Evolutionary conservation across 2,329 filamentous ascomycete genomes (phyloP), one percentile per base, ranked within the genome.

Genomic region (Dothideomycetes sp.): DNA sequence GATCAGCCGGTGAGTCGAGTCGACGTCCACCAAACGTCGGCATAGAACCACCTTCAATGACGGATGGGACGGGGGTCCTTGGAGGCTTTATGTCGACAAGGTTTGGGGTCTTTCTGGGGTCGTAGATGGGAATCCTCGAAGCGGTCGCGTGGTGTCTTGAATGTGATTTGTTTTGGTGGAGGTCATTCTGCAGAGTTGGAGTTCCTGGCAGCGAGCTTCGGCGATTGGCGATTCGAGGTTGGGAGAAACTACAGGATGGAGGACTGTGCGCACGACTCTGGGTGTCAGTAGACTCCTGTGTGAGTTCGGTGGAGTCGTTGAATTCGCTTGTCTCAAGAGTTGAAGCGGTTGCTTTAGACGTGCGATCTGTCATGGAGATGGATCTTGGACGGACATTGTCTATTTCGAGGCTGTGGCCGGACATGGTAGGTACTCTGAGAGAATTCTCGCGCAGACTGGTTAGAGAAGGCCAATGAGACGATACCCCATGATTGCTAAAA

Each of bases 171-270:
- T 27, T 27, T 16, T 41, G 31, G 29, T 34, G 24, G 31, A 32
- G 35, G 33, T 34, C 14, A 30, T 22, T 33, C 14, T 33, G 31
- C 8, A 14, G 40, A 7, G 31, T 40, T 11, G 24, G 35, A 16
- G 19, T 16, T 14, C 35, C 19, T n/a, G 14, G 24, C n/a, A 22
- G 11, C 10, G 35, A 29, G 19, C 17, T 38, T 24, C 27, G 10
- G 22, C 22, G 4, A 30, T 12, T 19, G 43, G 19, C 12, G 38
- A 14, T 36, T 32, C 19, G 22, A 4, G 45, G 51, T 22, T 46
- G 48, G 2, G 52, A 55, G 40, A 56, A 56, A 37, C 48, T 54
- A 15, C 45, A 45, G 2, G 51, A 50, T 10, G 51, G 50, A 4
- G 44, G 49, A 19, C 46, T 48, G 38, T 47, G 49, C 29, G 43